Evolutionary conservation across 1,284 basidiomycete species (phyloP).

Genomic region (Cerioporus squamosus): DNA sequence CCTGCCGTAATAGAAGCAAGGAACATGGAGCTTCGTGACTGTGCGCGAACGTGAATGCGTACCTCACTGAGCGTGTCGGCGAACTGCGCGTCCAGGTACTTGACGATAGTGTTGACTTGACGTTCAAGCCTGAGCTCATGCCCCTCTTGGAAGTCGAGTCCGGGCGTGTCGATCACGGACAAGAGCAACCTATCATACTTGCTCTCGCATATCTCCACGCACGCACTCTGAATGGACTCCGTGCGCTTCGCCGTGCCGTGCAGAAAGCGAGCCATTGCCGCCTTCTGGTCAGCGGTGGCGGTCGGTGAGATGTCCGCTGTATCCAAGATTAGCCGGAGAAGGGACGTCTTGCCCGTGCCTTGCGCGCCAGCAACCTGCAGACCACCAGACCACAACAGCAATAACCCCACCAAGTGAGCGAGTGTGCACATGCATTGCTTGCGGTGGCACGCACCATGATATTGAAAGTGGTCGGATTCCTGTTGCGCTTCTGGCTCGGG

Average conservation of each 20-base stretch:
- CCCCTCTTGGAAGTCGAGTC: slow-evolving; percentile 72
- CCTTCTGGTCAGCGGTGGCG: slow-evolving; percentile 69
- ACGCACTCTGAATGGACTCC: slow-evolving; percentile 62
- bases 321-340: slow-evolving; percentile 69
- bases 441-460: slow-evolving; percentile 63
- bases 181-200: slow-evolving; percentile 75
- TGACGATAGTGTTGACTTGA: slow-evolving; percentile 71
- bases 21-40: background rate
- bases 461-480: slow-evolving; percentile 79
- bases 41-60: slow-evolving; percentile 28
- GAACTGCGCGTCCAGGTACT: slow-evolving; percentile 77
- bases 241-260: slow-evolving; percentile 62
- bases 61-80: slow-evolving; percentile 85
- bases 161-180: slow-evolving; percentile 82
- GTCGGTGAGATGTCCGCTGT: slow-evolving; percentile 77
- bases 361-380: slow-evolving; percentile 75
- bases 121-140: slow-evolving; percentile 77
- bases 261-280: slow-evolving; percentile 63
- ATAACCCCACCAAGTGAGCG: background rate
- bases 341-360: slow-evolving; percentile 79
- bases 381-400: background rate
- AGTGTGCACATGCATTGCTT: background rate
- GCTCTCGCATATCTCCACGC: slow-evolving; percentile 79
- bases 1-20: background rate
- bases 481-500: slow-evolving; percentile 58